phyloP scores from a whole-genome alignment of 2,329 filamentous ascomycete species.

The Verticillium nonalfalfae region DNA sequence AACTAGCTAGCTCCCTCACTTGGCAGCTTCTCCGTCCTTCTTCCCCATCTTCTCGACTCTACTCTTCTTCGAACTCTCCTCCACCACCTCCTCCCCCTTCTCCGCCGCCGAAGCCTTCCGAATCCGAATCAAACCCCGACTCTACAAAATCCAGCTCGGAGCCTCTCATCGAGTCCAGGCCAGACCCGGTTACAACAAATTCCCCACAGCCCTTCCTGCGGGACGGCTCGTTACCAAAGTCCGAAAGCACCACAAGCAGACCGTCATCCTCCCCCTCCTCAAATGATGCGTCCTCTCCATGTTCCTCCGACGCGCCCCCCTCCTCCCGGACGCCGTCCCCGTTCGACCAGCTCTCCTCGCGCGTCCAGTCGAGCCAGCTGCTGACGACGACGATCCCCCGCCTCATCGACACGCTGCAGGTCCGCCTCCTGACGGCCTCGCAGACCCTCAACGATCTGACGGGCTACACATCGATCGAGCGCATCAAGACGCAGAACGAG shows the following conservation, averaged over 20 bases:
- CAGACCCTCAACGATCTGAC: slow-evolving; percentile 91
- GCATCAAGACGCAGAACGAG: slow-evolving; percentile 73
- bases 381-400: slow-evolving; percentile 49
- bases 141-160: background rate
- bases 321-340: background rate
- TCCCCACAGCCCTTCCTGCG: background rate
- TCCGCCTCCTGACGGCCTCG: slow-evolving; percentile 76
- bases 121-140: background rate
- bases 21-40: background rate
- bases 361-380: slow-evolving; percentile 12
- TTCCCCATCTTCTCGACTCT: background rate
- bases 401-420: slow-evolving; percentile 85
- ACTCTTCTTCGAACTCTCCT: slow-evolving; percentile 1
- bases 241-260: background rate
- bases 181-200: background rate
- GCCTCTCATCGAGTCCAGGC: background rate
- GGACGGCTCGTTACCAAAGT: background rate
- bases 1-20: background rate
- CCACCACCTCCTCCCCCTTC: slow-evolving; percentile 4
- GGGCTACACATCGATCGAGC: slow-evolving; percentile 87
- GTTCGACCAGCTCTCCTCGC: background rate
- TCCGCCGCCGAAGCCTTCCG: background rate
- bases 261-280: background rate
- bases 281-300: background rate
- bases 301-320: background rate